Percentiles rank a stretch among this genome's conserved stretches.
phyloP scores from a whole-genome alignment of 192 early-diverging fungal genomes.

The Entrophospora sp. region DNA sequence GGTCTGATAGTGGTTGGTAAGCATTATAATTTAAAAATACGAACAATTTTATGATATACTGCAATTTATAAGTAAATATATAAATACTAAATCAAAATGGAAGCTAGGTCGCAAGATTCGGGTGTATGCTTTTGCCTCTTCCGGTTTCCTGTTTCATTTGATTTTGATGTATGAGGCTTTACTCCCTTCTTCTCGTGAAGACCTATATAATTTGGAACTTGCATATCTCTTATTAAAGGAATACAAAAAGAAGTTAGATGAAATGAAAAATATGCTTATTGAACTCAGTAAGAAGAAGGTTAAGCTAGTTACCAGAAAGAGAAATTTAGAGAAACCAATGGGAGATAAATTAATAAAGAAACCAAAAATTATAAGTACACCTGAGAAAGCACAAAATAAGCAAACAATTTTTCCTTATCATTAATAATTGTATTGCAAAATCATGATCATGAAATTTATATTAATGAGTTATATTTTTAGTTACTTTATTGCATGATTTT shows the following conservation, averaged over 20 bases:
- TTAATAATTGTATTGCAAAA: too few species aligned
- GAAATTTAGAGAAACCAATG: background rate
- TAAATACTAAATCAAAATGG: background rate
- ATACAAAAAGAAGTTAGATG: conserved; percentile 18
- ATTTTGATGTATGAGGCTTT: conserved; percentile 20
- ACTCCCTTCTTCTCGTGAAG: conserved; percentile 16
- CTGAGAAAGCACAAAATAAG: too few species aligned
- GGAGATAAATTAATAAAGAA: conserved; percentile 7
- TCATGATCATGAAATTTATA: too few species aligned
- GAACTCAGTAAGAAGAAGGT: conserved; percentile 11
- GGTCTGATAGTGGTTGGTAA: conserved; percentile 21
- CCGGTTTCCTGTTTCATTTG: conserved; percentile 22
- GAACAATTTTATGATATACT: conserved; percentile 12
- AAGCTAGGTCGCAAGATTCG: conserved; percentile 16
- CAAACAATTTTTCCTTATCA: too few species aligned
- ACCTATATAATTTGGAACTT: conserved; percentile 12
- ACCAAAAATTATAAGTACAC: conserved; percentile 2
- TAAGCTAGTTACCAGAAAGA: conserved; percentile 15
- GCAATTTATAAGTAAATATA: conserved; percentile 10
- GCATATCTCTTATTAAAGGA: conserved; percentile 6
- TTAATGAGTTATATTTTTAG: too few species aligned
- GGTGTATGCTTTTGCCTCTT: conserved; percentile 17
- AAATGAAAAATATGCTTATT: conserved; percentile 6
- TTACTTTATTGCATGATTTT: too few species aligned
- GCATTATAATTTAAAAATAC: conserved; percentile 15